These are phyloP conservation scores for Eucalyptus leucophloia DNA, from an alignment of 345 rosid species.

Conservation along the genomic window DNA sequence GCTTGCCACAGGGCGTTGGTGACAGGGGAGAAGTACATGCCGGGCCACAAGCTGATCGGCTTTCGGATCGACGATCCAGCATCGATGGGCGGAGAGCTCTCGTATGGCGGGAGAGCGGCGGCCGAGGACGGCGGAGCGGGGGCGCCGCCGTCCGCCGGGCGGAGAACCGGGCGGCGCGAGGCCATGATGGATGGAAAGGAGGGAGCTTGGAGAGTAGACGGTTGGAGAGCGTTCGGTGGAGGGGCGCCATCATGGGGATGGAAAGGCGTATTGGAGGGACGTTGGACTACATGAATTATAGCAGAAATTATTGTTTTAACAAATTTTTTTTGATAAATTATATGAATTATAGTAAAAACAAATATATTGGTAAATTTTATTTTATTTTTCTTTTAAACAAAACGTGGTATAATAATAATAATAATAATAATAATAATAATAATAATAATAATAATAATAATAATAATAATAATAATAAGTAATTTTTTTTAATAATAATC, in stretches of 20 bases:
- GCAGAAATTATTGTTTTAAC: too few species aligned
- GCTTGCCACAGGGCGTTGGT: slow-evolving; percentile 95
- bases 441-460: too few species aligned
- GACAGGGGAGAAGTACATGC: slow-evolving; percentile 91
- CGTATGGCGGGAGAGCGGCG: neutral
- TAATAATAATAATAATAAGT: too few species aligned
- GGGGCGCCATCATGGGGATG: neutral
- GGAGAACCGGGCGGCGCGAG: neutral
- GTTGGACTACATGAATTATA: neutral
- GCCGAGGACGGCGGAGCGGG: neutral
- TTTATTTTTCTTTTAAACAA: too few species aligned
- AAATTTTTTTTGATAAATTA: too few species aligned
- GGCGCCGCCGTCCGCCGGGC: neutral
- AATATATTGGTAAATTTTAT: too few species aligned
- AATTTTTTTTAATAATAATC: too few species aligned
- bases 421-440: too few species aligned
- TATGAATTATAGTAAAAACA: too few species aligned
- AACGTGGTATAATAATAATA: too few species aligned
- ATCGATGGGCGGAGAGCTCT: slow-evolving; percentile 35
- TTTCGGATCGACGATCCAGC: slow-evolving; percentile 75
- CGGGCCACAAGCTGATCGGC: slow-evolving; percentile 89
- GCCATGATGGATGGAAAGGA: neutral
- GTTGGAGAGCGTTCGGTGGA: neutral
- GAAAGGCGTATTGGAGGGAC: neutral
- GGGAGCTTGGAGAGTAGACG: neutral